Evolutionary conservation across 768 basidiomycete species (phyloP).

Genomic region (Tulasnella sp.): DNA sequence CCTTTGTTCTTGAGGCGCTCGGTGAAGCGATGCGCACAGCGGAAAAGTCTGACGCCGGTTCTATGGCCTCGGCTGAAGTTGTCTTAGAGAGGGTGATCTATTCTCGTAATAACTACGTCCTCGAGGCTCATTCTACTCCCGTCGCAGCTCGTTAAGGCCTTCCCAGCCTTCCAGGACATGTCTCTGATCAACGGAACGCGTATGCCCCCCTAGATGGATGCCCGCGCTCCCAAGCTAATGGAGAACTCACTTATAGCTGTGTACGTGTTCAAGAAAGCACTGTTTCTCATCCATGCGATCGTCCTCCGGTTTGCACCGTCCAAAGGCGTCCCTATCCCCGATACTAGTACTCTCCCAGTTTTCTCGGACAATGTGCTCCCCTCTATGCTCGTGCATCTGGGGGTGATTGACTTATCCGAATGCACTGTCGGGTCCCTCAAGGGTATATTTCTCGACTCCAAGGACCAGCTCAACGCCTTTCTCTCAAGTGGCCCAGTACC

Average conservation of each 20-base stretch:
- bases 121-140: background rate
- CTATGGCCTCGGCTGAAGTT: conserved; percentile 52
- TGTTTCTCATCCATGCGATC: conserved; percentile 77
- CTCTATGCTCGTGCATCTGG: conserved; percentile 77
- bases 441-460: conserved; percentile 26
- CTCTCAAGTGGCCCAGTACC: conserved; percentile 45
- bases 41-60: conserved; percentile 42
- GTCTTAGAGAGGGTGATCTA: conserved; percentile 64
- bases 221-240: conserved; percentile 14
- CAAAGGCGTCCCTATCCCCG: conserved; percentile 50
- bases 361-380: conserved; percentile 85
- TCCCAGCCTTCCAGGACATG: conserved; percentile 86
- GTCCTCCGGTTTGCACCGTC: conserved; percentile 67
- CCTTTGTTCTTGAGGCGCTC: conserved; percentile 71
- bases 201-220: conserved; percentile 44
- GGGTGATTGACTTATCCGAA: conserved; percentile 67
- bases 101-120: background rate
- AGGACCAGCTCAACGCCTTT: conserved; percentile 47
- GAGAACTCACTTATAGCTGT: conserved; percentile 54
- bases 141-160: conserved; percentile 68
- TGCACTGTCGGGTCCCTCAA: conserved; percentile 47
- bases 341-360: conserved; percentile 41
- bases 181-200: conserved; percentile 64
- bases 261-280: conserved; percentile 88
- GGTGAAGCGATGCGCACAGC: conserved; percentile 53